Conservation (phyloP, 164 flowering plant species). For the Nelumbo lutea region DNA sequence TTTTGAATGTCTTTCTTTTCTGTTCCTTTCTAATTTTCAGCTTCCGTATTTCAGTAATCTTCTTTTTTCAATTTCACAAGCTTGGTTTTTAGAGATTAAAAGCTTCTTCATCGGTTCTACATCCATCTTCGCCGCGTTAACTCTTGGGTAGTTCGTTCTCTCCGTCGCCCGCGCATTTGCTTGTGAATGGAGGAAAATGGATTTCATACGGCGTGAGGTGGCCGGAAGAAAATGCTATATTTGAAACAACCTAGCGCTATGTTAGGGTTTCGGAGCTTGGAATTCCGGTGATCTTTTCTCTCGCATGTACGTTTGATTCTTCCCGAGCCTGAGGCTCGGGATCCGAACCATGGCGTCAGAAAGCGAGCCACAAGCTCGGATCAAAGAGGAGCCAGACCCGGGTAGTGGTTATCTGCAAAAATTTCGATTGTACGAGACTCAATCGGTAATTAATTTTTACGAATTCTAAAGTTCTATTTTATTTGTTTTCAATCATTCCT, state of each 20-base stretch:
- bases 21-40: background rate
- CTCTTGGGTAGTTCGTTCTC: background rate
- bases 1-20: background rate
- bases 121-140: background rate
- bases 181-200: slow-evolving; percentile 20
- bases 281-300: slow-evolving; percentile 11
- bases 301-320: slow-evolving; percentile 28
- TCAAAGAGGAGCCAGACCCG: slow-evolving; percentile 17
- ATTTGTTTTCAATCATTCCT: background rate
- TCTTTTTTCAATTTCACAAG: background rate
- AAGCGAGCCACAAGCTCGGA: slow-evolving; percentile 24
- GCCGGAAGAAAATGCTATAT: slow-evolving; percentile 34
- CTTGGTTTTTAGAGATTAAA: background rate
- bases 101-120: background rate
- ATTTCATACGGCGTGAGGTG: slow-evolving; percentile 9
- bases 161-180: background rate
- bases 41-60: background rate
- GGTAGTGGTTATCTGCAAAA: slow-evolving; percentile 50
- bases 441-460: slow-evolving; percentile 46
- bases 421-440: slow-evolving; percentile 87
- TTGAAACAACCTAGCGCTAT: slow-evolving; percentile 46
- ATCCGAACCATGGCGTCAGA: slow-evolving; percentile 48
- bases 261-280: slow-evolving; percentile 13
- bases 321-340: slow-evolving; percentile 54
- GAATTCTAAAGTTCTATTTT: background rate